Evolutionary conservation across 768 basidiomycete genomes (phyloP).

Genomic region (Podaxis mareebaensis): DNA sequence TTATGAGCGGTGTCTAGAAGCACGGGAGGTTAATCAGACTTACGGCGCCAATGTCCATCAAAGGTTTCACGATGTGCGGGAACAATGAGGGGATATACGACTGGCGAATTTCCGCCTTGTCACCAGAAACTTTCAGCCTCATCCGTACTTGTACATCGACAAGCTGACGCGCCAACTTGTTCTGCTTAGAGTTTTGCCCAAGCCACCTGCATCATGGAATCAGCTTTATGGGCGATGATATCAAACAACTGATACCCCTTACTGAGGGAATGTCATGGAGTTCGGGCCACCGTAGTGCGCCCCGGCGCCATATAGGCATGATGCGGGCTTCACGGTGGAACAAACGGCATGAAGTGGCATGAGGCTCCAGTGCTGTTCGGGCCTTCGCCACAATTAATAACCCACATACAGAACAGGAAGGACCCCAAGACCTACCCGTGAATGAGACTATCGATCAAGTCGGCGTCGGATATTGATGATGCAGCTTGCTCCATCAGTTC

Average conservation of each 20-base stretch:
- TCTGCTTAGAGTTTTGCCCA: conserved; percentile 94
- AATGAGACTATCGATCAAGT: conserved; percentile 90
- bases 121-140: conserved; percentile 91
- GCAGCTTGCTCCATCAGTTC: conserved; percentile 86
- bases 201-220: conserved; percentile 69
- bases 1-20: conserved; percentile 1
- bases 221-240: conserved; percentile 1
- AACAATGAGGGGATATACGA: conserved; percentile 90
- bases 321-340: conserved; percentile 89
- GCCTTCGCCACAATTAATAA: conserved; percentile 41
- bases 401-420: conserved; percentile 4
- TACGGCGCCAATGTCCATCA: conserved; percentile 74
- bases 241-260: conserved; percentile 30
- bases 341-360: conserved; percentile 93
- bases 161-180: conserved; percentile 76
- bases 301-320: conserved; percentile 73
- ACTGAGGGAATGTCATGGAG: conserved; percentile 83
- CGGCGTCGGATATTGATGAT: conserved; percentile 91
- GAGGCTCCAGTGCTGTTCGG: conserved; percentile 94
- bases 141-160: conserved; percentile 93
- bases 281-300: conserved; percentile 67
- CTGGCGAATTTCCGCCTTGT: conserved; percentile 87
- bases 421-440: conserved; percentile 64
- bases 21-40: conserved; percentile 33
- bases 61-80: conserved; percentile 76